Conservation (phyloP, 225 moss, liverwort and hornwort genomes). For the Neckera pumila region DNA sequence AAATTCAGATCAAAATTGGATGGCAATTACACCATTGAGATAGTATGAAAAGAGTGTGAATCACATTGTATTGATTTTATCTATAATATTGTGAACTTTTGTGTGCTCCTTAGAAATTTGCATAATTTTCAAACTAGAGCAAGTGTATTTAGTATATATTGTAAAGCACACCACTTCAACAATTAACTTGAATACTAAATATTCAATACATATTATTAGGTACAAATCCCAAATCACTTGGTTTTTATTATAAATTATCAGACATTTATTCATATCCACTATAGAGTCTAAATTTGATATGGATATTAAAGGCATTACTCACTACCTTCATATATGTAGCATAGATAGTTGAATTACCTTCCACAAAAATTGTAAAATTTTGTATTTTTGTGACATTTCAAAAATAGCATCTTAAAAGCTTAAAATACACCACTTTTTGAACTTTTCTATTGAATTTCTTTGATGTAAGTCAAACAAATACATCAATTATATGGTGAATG, state of each 20-base stretch:
- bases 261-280: background rate
- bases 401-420: no score
- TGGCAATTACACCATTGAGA: background rate
- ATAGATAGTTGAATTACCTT: no score
- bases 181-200: background rate
- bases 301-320: background rate
- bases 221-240: background rate
- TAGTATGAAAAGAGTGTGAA: background rate
- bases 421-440: no score
- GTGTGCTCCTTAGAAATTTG: background rate
- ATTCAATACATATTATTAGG: background rate
- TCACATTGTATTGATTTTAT: background rate
- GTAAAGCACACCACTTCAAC: background rate
- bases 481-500: no score
- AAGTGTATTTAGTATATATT: background rate
- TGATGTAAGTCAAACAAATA: no score
- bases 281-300: background rate
- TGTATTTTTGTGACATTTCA: no score
- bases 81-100: rapidly evolving
- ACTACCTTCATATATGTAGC: background rate
- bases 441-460: no score
- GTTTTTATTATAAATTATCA: background rate
- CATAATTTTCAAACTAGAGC: no score
- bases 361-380: no score
- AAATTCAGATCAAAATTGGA: background rate